Evolutionary conservation across 2,329 filamentous ascomycete species (phyloP), one percentile per base, ranked within the genome.

Genomic region (Cadophora sp.): DNA sequence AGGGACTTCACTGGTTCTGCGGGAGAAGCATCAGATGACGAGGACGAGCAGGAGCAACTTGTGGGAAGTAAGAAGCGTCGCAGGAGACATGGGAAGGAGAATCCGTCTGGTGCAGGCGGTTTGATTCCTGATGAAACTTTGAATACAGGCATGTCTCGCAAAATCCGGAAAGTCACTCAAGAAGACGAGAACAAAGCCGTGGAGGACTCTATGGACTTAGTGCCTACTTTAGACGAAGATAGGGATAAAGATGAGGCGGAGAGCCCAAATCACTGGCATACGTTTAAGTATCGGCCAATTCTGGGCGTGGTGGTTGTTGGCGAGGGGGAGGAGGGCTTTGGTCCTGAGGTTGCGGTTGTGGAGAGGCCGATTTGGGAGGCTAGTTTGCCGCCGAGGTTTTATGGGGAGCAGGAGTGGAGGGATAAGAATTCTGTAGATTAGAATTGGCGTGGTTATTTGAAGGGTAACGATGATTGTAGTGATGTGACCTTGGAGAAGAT

Each of bases 231-330:
- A 0, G 66, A 68, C 27, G 67, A 69, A 40, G 70, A 72, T 16
- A 67, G 65, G 9, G 68, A 71, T n/a, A 69, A 55, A 6, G 71
- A 73, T 5, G 31, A 31, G n/a, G 62, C 65, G 8, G 64, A 50
- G 1, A 66, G 27, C n/a, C 34, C 60, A 34, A 50, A 58, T 46
- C 43, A 65, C 26, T 98, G 94, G 93, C 88, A 90, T 77, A 97
- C 94, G 5, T 94, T 92, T 84, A 97, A 97, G 80, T 99, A 98
- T 80, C 87, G 94, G 68, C 92, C 94, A n/a, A 94, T 99, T 74
- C 83, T 99, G 69, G 96, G 94, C 64, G 81, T 89, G 46, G 85
- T 88, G 43, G 82, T 83, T 53, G 79, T 85, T 71, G 73, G 65
- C 65, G 72, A 53, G 70, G 74, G 24, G 70, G 73, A 67, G 7